Base-by-base conservation (phyloP, 2,329 filamentous ascomycete genomes). In the Xylariaceae sp. region DNA sequence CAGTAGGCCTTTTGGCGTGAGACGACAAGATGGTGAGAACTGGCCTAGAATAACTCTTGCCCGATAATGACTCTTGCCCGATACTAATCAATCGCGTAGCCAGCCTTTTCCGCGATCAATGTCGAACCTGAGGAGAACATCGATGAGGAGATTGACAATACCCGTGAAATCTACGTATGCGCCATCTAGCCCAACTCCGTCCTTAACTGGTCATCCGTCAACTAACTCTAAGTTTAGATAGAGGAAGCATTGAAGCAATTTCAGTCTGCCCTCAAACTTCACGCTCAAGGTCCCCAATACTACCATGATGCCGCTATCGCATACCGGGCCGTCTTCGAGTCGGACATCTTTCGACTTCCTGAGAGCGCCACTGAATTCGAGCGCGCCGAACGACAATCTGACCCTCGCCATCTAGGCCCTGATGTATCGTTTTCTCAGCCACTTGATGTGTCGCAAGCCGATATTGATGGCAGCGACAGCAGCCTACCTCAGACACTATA, bases 191-290 rank as follows among this genome's bases (percentile, higher is more conserved):
- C n/a, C n/a, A n/a, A n/a, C n/a, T n/a, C n/a, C n/a, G n/a, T n/a
- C n/a, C n/a, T 10, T 29, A 12, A 37, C 5, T 14, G 10, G 7
- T 23, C 37, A 20, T 7, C 20, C 20, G 10, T 21, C n/a, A 12
- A 43, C 40, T 29, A 6, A n/a, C 23, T 3, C 23, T 40, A 16
- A 16, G 52, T 16, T 47, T 37, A 89, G 81, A 93, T 98, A 69
- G 95, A 99, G 69, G 95, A 99, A 76, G 93, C 95, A 46, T 79
- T 99, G 60, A 98, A 97, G 75, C 84, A 93, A 37, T 99, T 97
- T 71, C 93, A 98, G 70, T 88, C 82, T 65, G 95, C 95, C 45
- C 78, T 99, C 55, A 96, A 93, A 73, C 86, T 93, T 63, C 95
- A 99, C 71, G 89, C 93, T 1, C 91, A 96, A 74, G 93, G 95